These are phyloP conservation scores for Schwanniomyces polymorphus DNA, from an alignment of 805 yeast genomes.

Conservation along the genomic window DNA sequence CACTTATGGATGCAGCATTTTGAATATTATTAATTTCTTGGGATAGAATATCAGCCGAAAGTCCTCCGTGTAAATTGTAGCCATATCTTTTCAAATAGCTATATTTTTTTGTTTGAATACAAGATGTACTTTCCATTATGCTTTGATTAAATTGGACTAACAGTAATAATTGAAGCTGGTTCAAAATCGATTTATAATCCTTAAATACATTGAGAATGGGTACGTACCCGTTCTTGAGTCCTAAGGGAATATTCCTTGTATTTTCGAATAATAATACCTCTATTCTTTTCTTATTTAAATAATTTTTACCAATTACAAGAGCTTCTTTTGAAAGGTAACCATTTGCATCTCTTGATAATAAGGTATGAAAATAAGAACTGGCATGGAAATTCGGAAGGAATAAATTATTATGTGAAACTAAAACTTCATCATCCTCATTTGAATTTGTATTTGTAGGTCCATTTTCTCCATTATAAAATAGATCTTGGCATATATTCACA, in stretches of 20 bases:
- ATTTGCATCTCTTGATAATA: slow-evolving; percentile 31
- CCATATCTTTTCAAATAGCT: slow-evolving; percentile 32
- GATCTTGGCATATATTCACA: slow-evolving; percentile 15
- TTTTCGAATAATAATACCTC: slow-evolving; percentile 11
- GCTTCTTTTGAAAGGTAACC: slow-evolving; percentile 38
- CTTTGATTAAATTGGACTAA: slow-evolving; percentile 15
- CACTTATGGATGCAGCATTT: slow-evolving; percentile 11
- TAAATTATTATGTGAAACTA: slow-evolving; percentile 33
- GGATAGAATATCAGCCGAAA: slow-evolving; percentile 11
- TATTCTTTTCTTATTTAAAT: slow-evolving; percentile 16
- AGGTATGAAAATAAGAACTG: slow-evolving; percentile 33
- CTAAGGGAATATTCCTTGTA: slow-evolving; percentile 17
- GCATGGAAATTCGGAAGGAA: slow-evolving; percentile 38
- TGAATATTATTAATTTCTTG: slow-evolving; percentile 13
- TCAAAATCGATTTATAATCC: slow-evolving; percentile 25
- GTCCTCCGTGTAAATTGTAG: slow-evolving; percentile 35
- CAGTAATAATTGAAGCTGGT: slow-evolving; percentile 40
- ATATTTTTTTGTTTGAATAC: slow-evolving; percentile 9
- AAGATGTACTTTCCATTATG: background rate
- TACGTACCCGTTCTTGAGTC: slow-evolving; percentile 30
- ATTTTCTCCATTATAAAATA: slow-evolving; percentile 21
- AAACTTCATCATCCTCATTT: slow-evolving; percentile 22
- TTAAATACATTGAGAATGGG: slow-evolving; percentile 21
- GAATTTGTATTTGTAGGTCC: slow-evolving; percentile 13
- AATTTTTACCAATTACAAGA: slow-evolving; percentile 31